Base-by-base conservation (phyloP, 768 basidiomycete genomes). In the Mycena leptocephala region DNA sequence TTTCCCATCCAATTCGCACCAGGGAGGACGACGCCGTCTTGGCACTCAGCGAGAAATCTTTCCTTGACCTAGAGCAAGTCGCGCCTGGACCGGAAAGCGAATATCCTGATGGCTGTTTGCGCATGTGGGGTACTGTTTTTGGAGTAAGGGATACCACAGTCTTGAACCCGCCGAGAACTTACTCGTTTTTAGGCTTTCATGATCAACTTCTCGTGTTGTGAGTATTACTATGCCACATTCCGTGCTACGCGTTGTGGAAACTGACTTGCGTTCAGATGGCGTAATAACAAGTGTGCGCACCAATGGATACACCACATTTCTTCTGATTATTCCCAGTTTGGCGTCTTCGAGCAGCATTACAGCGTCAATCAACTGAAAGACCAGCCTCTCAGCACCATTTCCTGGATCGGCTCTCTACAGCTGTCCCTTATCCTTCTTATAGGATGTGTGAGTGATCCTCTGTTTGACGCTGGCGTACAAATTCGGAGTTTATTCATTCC, bases 371-470 rank as follows among this genome's bases (percentile, higher is more conserved):
- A 79, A 55, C 72, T 81, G 9, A 63, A 53, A 8, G 32, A 74
- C 43, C 28, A 75, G 32, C 73, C 80, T 13, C 58, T 76, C 32
- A 76, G 74, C 53, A 62, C 73, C 32, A 81, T 81, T 16, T 76
- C 79, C 39, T 81, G 80, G 80, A 81, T 81, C 20, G 80, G 80
- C n/a, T 76, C 80, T n/a, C 37, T 81, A 0, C 79, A 81, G 56
- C 77, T 81, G 6, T 79, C 58, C 51, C 67, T 79, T 33, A 46
- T 81, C 6, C 66, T 81, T 30, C 68, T 79, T 18, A 51, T 71
- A 30, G 80, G 79, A 22, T 76, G 79, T 46, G 37, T 75, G 11
- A 77, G 72, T 28, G 76, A 77, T 16, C 79, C 78, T 18, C 51
- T 75, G 66, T 76, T 77, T 14, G 78, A 80, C 59, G 75, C 76